Percentiles rank a stretch among this genome's conserved stretches.
These are phyloP conservation scores for Penicillium sp. DNA, from an alignment of 2,329 filamentous ascomycete genomes.

Conservation along the genomic window DNA sequence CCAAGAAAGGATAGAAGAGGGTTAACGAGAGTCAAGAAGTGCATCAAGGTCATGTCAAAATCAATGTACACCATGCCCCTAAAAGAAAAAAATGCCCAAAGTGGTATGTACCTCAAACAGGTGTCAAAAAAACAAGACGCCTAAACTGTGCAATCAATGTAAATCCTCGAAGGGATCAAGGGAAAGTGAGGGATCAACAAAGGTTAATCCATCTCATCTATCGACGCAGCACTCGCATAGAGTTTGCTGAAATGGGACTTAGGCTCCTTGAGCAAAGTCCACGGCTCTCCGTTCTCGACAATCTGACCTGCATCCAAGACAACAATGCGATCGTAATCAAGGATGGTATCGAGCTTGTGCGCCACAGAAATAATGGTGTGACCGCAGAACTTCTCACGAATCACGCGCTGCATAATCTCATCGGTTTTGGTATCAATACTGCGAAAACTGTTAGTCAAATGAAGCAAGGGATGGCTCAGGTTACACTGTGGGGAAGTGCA, in stretches of 20 bases:
- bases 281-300: slow-evolving; percentile 40
- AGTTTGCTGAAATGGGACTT: slow-evolving; percentile 41
- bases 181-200: not conserved
- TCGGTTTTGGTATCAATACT: slow-evolving; percentile 63
- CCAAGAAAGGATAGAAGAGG: not conserved
- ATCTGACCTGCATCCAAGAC: slow-evolving; percentile 40
- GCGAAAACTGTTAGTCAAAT: slow-evolving; percentile 12
- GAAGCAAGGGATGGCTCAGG: slow-evolving; percentile 6
- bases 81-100: not conserved
- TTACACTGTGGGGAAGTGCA: not conserved
- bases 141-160: slow-evolving; percentile 19
- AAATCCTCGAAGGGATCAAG: not conserved
- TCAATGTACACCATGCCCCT: slow-evolving; percentile 4
- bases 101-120: slow-evolving; percentile 24
- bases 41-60: slow-evolving; percentile 12
- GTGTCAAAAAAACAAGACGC: slow-evolving; percentile 11
- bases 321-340: slow-evolving; percentile 43
- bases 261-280: slow-evolving; percentile 36
- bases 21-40: slow-evolving; percentile 18
- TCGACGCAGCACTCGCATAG: slow-evolving; percentile 30
- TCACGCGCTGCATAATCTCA: slow-evolving; percentile 57
- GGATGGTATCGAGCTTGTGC: slow-evolving; percentile 54
- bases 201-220: slow-evolving; percentile 23
- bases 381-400: slow-evolving; percentile 55
- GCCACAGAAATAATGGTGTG: slow-evolving; percentile 63